Evolutionary conservation across 345 rosid species (phyloP).

Genomic region (Murraya paniculata): DNA sequence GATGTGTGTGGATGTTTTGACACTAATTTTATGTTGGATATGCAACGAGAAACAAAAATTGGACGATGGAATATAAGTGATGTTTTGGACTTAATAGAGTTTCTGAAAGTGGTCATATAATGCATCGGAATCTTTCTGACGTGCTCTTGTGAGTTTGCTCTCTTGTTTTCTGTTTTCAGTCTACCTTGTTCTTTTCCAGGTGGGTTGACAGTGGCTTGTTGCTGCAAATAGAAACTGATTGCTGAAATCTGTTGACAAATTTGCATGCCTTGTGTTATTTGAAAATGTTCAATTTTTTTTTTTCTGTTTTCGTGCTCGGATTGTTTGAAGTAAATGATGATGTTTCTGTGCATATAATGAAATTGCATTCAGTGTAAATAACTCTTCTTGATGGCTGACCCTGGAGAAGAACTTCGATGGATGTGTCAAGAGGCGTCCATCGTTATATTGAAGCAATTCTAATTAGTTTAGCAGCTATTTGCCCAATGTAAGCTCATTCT

Average conservation of each 20-base stretch:
- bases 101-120: constrained; percentile 39
- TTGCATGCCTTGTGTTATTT: no score
- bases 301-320: no score
- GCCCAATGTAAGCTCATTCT: constrained; percentile 56
- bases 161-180: neutral
- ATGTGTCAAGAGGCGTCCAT: constrained; percentile 91
- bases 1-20: no score
- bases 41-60: no score
- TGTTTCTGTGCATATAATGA: neutral
- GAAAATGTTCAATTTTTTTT: no score
- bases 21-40: no score
- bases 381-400: constrained; percentile 28
- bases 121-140: constrained; percentile 87
- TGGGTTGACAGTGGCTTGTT: neutral
- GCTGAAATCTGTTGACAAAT: no score
- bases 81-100: constrained; percentile 44
- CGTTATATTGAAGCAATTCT: constrained; percentile 94
- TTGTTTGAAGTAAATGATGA: neutral
- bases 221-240: neutral
- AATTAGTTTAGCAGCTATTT: constrained; percentile 84
- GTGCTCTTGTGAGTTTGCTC: constrained; percentile 73
- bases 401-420: constrained; percentile 96
- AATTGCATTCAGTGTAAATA: neutral
- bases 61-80: no score
- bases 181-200: neutral